phyloP scores from a whole-genome alignment of 148 eudicot genomes.

The Amaranthus cruentus region DNA sequence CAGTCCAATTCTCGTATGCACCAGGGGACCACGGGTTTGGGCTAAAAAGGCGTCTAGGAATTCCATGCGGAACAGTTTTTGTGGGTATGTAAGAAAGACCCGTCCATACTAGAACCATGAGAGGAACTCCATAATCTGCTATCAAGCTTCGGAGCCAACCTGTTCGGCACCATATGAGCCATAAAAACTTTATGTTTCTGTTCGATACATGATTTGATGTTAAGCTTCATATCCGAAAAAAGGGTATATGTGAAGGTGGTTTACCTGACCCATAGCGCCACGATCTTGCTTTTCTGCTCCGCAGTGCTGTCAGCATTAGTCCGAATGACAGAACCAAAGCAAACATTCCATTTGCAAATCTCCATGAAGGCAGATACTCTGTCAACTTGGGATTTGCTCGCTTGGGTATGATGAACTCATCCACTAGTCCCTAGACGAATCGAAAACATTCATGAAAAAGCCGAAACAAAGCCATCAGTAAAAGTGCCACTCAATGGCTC shows the following conservation, averaged over 20 bases:
- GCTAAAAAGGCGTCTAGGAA: conserved; percentile 82
- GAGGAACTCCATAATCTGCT: conserved; percentile 95
- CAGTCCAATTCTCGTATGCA: conserved; percentile 88
- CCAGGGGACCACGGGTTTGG: conserved; percentile 98
- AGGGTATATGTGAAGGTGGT: conserved; percentile 4
- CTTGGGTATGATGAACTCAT: conserved; percentile 67
- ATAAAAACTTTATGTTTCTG: not conserved
- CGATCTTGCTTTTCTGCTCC: conserved; percentile 86
- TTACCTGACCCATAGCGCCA: conserved; percentile 90
- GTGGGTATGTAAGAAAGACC: conserved; percentile 74
- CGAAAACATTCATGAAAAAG: not conserved
- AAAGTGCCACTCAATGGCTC: not conserved
- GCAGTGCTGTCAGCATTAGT: conserved; percentile 63
- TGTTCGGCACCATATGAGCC: conserved; percentile 17
- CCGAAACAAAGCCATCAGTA: not conserved
- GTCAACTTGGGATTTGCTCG: conserved; percentile 42
- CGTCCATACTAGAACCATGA: conserved; percentile 88
- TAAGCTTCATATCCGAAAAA: no score
- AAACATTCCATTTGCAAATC: conserved; percentile 95
- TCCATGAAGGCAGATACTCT: conserved; percentile 70
- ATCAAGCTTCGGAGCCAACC: conserved; percentile 80
- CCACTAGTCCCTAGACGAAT: conserved; percentile 62
- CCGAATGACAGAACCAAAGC: conserved; percentile 90
- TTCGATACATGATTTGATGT: not conserved
- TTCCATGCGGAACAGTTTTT: conserved; percentile 65